Percentiles rank a stretch among this genome's conserved stretches.
These are phyloP conservation scores for Teratosphaeria viscida DNA, from an alignment of 2,329 filamentous ascomycete genomes.

Conservation along the genomic window DNA sequence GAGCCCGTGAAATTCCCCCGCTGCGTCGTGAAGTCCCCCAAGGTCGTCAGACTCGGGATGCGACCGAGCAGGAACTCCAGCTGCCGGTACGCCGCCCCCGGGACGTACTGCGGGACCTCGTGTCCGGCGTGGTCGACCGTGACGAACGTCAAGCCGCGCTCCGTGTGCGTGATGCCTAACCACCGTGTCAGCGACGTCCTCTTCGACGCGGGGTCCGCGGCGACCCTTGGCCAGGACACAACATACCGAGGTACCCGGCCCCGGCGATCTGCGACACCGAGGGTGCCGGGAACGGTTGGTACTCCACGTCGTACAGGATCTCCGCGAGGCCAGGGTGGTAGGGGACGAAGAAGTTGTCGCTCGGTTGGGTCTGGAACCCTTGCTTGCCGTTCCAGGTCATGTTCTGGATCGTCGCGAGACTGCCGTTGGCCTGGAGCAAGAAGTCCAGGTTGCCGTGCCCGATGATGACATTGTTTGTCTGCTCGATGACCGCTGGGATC, in stretches of 20 bases:
- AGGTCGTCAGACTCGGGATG: constrained; percentile 23
- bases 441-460: constrained; percentile 19
- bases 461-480: constrained; percentile 24
- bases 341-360: constrained; percentile 15
- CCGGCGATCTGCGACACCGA: constrained; percentile 9
- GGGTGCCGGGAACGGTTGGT: constrained; percentile 6
- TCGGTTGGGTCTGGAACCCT: constrained; percentile 17
- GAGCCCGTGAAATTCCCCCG: constrained; percentile 13
- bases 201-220: background rate
- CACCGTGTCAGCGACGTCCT: background rate
- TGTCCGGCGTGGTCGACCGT: constrained; percentile 19
- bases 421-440: constrained; percentile 20
- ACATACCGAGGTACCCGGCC: constrained; percentile 14
- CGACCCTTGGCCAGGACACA: background rate
- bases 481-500: constrained; percentile 21
- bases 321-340: constrained; percentile 9
- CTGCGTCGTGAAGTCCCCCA: constrained; percentile 13
- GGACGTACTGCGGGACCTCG: constrained; percentile 28
- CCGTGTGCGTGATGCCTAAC: constrained; percentile 8
- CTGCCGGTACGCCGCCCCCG: constrained; percentile 32
- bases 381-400: constrained; percentile 23
- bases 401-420: constrained; percentile 20
- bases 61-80: constrained; percentile 35
- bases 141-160: constrained; percentile 14
- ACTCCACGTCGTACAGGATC: constrained; percentile 7